Evolutionary conservation across 192 early-diverging fungal genomes (phyloP).

Genomic region (Cladochytrium replicatum): DNA sequence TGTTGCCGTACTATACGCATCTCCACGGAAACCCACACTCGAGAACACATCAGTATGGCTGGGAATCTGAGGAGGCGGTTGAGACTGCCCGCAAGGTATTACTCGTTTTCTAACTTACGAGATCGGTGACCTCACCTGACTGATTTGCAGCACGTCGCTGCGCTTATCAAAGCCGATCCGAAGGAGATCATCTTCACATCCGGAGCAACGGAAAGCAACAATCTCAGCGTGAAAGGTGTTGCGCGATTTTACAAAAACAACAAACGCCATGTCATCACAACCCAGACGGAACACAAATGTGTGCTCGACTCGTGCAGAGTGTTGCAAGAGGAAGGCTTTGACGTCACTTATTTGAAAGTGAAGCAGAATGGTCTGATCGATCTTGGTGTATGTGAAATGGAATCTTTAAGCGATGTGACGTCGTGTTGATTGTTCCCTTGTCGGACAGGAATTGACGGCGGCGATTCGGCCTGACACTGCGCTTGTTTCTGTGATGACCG

Average conservation of each 20-base stretch:
- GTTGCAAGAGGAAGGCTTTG: constrained; percentile 90
- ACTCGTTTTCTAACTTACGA: background rate
- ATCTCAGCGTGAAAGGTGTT: constrained; percentile 86
- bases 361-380: constrained; percentile 71
- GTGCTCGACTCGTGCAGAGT: constrained; percentile 93
- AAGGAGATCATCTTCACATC: constrained; percentile 96
- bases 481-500: constrained; percentile 90
- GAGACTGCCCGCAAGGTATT: constrained; percentile 74
- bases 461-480: constrained; percentile 85
- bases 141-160: constrained; percentile 65
- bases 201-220: constrained; percentile 96
- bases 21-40: constrained; percentile 94
- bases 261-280: constrained; percentile 94
- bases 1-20: constrained; percentile 90
- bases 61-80: constrained; percentile 87
- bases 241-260: constrained; percentile 88
- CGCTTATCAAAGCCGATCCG: constrained; percentile 80
- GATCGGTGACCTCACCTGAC: background rate
- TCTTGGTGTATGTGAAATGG: constrained; percentile 38
- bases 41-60: constrained; percentile 92
- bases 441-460: constrained; percentile 58
- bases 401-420: background rate
- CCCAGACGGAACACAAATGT: constrained; percentile 98
- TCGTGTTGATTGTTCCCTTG: too few relatives aligned
- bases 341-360: constrained; percentile 91